Evolutionary conservation across 306 rosid species (phyloP), one percentile per base, ranked within the genome.

Genomic region (Canavalia ensiformis): DNA sequence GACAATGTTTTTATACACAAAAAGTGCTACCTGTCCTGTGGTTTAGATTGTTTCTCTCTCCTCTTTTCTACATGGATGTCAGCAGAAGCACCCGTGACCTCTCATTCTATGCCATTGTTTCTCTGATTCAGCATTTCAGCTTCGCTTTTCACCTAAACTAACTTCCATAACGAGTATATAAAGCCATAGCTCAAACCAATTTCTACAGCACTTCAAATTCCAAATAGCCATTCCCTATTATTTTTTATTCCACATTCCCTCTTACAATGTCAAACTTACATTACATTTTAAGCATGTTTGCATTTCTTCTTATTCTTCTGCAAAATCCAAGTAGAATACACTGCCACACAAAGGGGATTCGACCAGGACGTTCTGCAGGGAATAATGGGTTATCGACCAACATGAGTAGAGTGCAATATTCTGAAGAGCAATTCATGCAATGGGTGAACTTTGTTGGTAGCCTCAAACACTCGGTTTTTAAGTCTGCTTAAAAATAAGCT

Each of bases 401-500:
- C 72, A 75, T 86, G 83, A 89, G 89, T 13, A 84, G 51, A 81
- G 68, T 87, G 63, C 83, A 89, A 55, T 72, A 76, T 79, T 84
- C 99, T 37, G 94, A 95, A 81, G 81, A 89, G 55, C 98, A 91
- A 71, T 95, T 95, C 91, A 82, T 93, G 88, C 88, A 86, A 79
- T 95, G 99, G 99, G 94, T 93, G 39, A 83, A 79, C 50, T 95
- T 89, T 66, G 99, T 95, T 30, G 99, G 98, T 39, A 51, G 75
- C 30, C 91, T 95, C 56, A 90, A 83, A 45, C 99, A 95, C 87
- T 68, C 97, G 1, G 90, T 95, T 81, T 93, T 87, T 72, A 85
- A 78, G 74, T 7, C 89, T 13, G 99, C 94, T 0, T 0, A 91
- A 90, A 67, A 95, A 95, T 55, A 95, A 92, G 90, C 92, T 93